Evolutionary conservation across 2,329 filamentous ascomycete genomes (phyloP).

Genomic region (Chalara sp.): DNA sequence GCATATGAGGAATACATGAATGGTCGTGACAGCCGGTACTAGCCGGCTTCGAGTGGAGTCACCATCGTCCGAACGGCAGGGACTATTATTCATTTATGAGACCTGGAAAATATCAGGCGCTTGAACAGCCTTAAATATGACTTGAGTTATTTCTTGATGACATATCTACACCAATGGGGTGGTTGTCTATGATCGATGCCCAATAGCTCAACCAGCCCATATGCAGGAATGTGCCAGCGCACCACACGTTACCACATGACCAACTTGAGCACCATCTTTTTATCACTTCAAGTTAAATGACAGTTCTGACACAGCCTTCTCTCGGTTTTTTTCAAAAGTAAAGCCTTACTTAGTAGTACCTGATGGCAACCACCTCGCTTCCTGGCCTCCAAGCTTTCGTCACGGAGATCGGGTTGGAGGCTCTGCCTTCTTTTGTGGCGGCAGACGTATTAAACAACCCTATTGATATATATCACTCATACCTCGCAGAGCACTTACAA

Average conservation of each 20-base stretch:
- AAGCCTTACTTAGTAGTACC: neutral
- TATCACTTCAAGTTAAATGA: neutral
- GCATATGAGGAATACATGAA: neutral
- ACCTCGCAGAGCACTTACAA: constrained; percentile 1
- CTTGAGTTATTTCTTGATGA: neutral
- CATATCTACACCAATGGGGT: neutral
- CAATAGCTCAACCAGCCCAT: neutral
- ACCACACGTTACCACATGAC: neutral
- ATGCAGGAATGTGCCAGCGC: neutral
- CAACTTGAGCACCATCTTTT: neutral
- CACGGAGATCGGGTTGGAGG: constrained; percentile 1
- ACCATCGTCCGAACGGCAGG: too few relatives aligned
- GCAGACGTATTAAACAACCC: constrained; percentile 5
- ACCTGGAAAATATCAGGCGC: neutral
- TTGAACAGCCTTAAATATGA: neutral
- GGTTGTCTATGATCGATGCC: constrained; percentile 1
- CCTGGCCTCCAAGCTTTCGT: constrained; percentile 1
- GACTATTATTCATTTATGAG: neutral
- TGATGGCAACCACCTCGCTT: constrained; percentile 4
- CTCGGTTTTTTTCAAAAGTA: neutral
- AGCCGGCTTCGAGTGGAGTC: neutral
- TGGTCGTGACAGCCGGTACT: neutral
- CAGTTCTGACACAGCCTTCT: neutral
- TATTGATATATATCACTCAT: constrained; percentile 4
- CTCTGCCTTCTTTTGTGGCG: neutral